Percentiles rank a stretch among this genome's conserved stretches.
Conservation (phyloP, 177 flowering plant species). For the Tripterygium wilfordii region DNA sequence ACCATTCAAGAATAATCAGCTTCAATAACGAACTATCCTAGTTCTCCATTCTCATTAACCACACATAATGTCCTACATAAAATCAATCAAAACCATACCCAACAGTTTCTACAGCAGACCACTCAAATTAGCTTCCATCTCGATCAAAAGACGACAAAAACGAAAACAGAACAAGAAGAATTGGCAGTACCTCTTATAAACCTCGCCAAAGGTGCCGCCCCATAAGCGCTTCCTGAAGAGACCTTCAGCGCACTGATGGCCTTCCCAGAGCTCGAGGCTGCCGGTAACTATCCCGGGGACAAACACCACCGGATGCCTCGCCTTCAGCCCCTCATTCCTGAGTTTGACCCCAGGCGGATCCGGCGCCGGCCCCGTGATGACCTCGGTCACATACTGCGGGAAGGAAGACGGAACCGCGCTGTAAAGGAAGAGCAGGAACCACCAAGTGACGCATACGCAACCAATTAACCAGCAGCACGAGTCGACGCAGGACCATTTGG, state of each 20-base stretch:
- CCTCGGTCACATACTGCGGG: constrained; percentile 89
- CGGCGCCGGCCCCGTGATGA: constrained; percentile 87
- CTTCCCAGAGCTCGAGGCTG: constrained; percentile 96
- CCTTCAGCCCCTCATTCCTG: constrained; percentile 69
- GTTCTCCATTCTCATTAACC: too few species aligned
- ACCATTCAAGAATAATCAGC: too few species aligned
- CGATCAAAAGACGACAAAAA: too few species aligned
- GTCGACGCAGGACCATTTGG: constrained; percentile 64
- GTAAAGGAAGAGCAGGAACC: constrained; percentile 69
- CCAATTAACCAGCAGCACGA: constrained; percentile 89
- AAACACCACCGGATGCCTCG: constrained; percentile 91
- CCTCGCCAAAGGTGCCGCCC: constrained; percentile 84
- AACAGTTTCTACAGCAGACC: too few species aligned
- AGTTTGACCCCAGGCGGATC: constrained; percentile 90
- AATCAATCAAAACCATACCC: too few species aligned
- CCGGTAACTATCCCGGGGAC: constrained; percentile 97
- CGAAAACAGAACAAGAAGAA: neutral
- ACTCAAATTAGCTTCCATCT: too few species aligned
- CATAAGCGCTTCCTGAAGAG: constrained; percentile 75
- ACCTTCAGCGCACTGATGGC: constrained; percentile 86
- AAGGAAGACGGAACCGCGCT: constrained; percentile 87
- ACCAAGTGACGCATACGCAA: constrained; percentile 68
- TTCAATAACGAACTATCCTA: too few species aligned
- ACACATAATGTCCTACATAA: too few species aligned
- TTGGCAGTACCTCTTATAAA: constrained; percentile 33